A percentile compares a stretch with the other conserved stretches of the same genome.
Evolutionary conservation across 768 basidiomycete genomes (phyloP).

Genomic region (Naganishia antarctica): DNA sequence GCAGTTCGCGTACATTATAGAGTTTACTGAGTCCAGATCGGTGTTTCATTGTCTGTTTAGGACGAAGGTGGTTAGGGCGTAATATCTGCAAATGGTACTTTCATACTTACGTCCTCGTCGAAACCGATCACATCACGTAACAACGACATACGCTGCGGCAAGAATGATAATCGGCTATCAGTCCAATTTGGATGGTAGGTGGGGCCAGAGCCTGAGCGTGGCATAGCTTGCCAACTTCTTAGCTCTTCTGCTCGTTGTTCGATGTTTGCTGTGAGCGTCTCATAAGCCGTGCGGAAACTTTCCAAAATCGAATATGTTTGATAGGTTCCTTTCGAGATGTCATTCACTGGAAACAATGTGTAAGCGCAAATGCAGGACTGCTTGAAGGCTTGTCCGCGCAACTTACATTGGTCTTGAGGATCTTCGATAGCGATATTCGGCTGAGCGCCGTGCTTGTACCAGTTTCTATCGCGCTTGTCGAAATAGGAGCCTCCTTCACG

Average conservation of each 20-base stretch:
- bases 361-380: background rate
- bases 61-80: background rate
- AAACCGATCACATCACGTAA: slow-evolving; percentile 73
- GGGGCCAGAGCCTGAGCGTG: background rate
- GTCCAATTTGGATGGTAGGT: slow-evolving; percentile 1
- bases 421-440: slow-evolving; percentile 76
- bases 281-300: slow-evolving; percentile 71
- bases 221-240: slow-evolving; percentile 58
- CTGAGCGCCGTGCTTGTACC: slow-evolving; percentile 57
- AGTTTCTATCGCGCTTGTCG: slow-evolving; percentile 72
- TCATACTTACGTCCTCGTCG: slow-evolving; percentile 53
- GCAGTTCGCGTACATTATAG: slow-evolving; percentile 35
- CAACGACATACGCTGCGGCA: slow-evolving; percentile 57
- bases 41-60: slow-evolving; percentile 37
- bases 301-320: slow-evolving; percentile 73
- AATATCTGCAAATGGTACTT: background rate
- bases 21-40: slow-evolving; percentile 33
- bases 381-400: background rate
- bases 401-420: slow-evolving; percentile 79
- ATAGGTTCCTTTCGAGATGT: slow-evolving; percentile 84
- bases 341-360: slow-evolving; percentile 62
- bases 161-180: slow-evolving; percentile 52
- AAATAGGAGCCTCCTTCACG: slow-evolving; percentile 85
- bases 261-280: slow-evolving; percentile 65
- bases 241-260: slow-evolving; percentile 64